phyloP scores from a whole-genome alignment of 1,139 yeast genomes.

The Keqinozyma sinolaborantium region DNA sequence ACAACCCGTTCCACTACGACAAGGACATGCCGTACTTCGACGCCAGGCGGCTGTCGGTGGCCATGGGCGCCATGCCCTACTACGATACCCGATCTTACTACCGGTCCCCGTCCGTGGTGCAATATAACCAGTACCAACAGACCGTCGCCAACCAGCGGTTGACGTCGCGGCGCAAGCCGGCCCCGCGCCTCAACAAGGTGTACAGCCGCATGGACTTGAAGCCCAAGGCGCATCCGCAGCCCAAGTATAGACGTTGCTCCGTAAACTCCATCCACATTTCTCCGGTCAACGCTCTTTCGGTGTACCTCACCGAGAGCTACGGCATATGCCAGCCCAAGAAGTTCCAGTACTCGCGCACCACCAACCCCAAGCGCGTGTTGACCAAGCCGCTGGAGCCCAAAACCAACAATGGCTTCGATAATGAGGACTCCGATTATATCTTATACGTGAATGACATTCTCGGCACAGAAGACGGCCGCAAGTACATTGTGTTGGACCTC shows the following conservation, averaged over 20 bases:
- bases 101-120: conserved; percentile 34
- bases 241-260: conserved; percentile 78
- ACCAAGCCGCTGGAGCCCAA: conserved; percentile 91
- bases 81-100: neutral
- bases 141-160: conserved; percentile 23
- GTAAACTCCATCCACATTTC: conserved; percentile 76
- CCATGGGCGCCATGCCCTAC: neutral
- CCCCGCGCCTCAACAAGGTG: conserved; percentile 38
- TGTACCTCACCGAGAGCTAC: conserved; percentile 75
- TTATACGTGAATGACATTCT: conserved; percentile 90
- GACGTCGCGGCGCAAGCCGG: conserved; percentile 23
- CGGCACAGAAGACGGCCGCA: conserved; percentile 83
- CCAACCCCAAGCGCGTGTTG: conserved; percentile 86
- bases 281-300: conserved; percentile 82
- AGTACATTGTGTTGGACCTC: conserved; percentile 84
- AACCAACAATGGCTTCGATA: conserved; percentile 81
- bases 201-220: conserved; percentile 50
- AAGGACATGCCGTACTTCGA: neutral
- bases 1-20: conserved; percentile 36
- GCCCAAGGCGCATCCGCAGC: conserved; percentile 62
- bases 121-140: conserved; percentile 37
- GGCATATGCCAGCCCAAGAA: conserved; percentile 78
- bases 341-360: conserved; percentile 78
- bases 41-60: neutral
- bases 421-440: conserved; percentile 86